Evolutionary conservation across 257 asterid species (phyloP), one percentile per base, ranked within the genome.

Genomic region (Solanum ossicruentum): DNA sequence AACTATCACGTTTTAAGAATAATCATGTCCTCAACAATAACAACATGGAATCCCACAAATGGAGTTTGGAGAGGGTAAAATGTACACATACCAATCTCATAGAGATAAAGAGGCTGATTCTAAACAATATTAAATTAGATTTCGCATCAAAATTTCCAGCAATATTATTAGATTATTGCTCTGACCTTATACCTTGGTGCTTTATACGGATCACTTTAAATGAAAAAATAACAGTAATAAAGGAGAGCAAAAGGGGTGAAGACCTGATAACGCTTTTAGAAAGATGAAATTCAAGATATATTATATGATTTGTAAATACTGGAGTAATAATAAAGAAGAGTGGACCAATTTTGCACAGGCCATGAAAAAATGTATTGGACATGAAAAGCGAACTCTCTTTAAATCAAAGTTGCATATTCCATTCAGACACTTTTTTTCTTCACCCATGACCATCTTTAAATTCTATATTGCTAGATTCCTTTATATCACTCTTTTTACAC

Each of bases 311-410:
- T 89, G 57, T 49, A 84, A 54, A 80, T 20, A 58, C 7, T 58
- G 28, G 12, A 56, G 60, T 55, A 55, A 55, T 55, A 77, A 78
- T 61, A 47, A 79, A 13, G 84, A 65, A 43, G 85, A 78, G 75
- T 84, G 89, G 88, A 84, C 91, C 92, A 82, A 45, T 21, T 67
- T 47, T 5, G 86, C 82, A 81, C 80, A 80, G 72, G 63, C 32
- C 58, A 88, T 70, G 81, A 75, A 85, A 88, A 91, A 91, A 90
- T 85, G 91, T 90, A 85, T 73, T 39, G 82, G 89, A 86, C 91
- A 85, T 67, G 80, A 80, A 91, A 84, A 84, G 83, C 87, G 58
- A 86, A 28, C 75, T 83, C 71, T 57, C 85, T 72, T 78, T 45
- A 86, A 85, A 72, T 67, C 67, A 54, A 84, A 72, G 83, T 83